Evolutionary conservation across 2,329 filamentous ascomycete species (phyloP), one percentile per base, ranked within the genome.

Genomic region (Xylaria sp.): DNA sequence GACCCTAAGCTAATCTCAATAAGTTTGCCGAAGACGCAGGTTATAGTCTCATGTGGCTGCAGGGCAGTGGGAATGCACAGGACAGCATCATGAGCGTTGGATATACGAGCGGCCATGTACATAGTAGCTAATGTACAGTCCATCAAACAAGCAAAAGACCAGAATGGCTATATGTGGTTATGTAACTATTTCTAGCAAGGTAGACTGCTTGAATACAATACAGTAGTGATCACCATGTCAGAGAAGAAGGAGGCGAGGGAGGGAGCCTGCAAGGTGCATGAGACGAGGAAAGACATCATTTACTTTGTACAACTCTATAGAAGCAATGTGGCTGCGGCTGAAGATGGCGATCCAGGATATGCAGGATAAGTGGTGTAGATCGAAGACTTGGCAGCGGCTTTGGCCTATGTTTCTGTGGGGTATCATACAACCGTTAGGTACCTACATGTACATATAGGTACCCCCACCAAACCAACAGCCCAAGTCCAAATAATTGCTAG

Each of bases 321-420:
- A 46, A 39, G 28, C 41, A 25, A 39, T 43, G 34, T 28, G n/a
- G 34, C 39, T 63, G 64, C 64, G 59, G 64, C 64, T 66, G 64
- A 66, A 58, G 43, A 58, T 52, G 46, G 20, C 13, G 23, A 36
- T 15, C 46, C 20, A 45, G 28, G 46, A 28, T 28, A 32, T 15
- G 3, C 50, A 13, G 30, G 46, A n/a, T 34, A 13, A 25, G 15
- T 25, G 6, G 20, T n/a, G 61, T 23, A 23, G 60, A 57, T 56
- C 34, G 2, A 30, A 13, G 28, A 39, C 25, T 4, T 20, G 46
- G 52, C 43, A 46, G 12, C 20, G 9, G 10, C 20, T 32, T n/a
- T n/a, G n/a, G n/a, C n/a, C n/a, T n/a, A n/a, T n/a, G n/a, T n/a
- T n/a, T n/a, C n/a, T n/a, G n/a, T n/a, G n/a, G n/a, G n/a, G n/a